Evolutionary conservation across 176 grass and related monocot genomes (phyloP).

Genomic region (Avena sativa): DNA sequence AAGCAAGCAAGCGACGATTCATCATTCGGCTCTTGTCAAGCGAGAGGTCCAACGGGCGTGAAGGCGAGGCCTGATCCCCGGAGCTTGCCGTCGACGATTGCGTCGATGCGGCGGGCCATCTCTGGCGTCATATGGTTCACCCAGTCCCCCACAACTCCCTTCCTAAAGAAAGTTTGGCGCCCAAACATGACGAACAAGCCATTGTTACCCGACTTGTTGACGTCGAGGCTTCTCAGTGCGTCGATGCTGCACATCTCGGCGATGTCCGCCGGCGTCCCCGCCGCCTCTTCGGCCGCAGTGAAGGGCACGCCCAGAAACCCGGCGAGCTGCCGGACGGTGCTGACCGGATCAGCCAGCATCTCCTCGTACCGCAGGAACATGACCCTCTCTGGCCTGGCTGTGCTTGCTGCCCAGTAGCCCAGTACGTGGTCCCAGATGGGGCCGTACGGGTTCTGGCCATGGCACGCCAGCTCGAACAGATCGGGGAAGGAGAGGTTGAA

Average conservation of each 20-base stretch:
- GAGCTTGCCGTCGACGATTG: too few species aligned
- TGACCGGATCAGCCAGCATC: not conserved
- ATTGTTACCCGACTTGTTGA: not conserved
- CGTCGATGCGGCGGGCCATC: too few species aligned
- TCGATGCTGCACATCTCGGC: constrained; percentile 25
- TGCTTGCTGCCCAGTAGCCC: constrained; percentile 4
- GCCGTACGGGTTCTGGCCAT: not conserved
- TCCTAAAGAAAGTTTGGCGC: not conserved
- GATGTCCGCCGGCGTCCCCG: not conserved
- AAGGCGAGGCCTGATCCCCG: too few species aligned
- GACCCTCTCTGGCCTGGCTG: not conserved
- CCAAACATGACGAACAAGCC: accelerated
- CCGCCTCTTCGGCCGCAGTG: not conserved
- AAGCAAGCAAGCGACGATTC: too few species aligned
- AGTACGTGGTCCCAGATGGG: constrained; percentile 33
- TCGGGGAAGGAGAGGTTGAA: not conserved
- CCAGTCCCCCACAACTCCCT: constrained; percentile 38
- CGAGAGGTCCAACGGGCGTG: too few species aligned
- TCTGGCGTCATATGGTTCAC: not conserved
- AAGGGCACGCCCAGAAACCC: constrained; percentile 29
- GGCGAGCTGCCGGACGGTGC: not conserved
- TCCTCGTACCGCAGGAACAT: constrained; percentile 49
- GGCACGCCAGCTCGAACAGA: not conserved
- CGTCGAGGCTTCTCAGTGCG: not conserved
- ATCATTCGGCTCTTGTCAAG: too few species aligned